Base-by-base conservation (phyloP, 371 early-diverging fungal species). In the Rhizopus arrhizus region DNA sequence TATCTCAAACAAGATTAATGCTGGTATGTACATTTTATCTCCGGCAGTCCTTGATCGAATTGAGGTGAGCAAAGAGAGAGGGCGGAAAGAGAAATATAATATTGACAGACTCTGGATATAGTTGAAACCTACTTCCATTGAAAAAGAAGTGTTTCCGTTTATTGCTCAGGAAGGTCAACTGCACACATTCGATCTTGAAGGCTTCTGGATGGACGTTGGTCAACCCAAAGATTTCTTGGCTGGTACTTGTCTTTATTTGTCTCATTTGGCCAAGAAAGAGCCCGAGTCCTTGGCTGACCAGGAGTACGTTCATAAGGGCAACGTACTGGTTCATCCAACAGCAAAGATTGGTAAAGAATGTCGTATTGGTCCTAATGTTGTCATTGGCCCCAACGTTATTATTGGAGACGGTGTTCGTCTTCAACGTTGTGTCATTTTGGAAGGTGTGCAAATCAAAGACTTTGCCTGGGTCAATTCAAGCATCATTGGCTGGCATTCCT, bases 201-300 rank as follows among this genome's bases (percentile, higher is more conserved):
- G 99, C 55, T 99, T 93, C 88, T 99, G 99, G 99, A 96, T 96
- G 96, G 99, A 99, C 74, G 98, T 99, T 47, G 99, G 99, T 35
- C 99, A 99, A 80, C 99, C 99, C 65, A 94, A 92, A 72, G 99
- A 99, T 77, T 99, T 95, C 77, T 80, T 99, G 67, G 91, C 90
- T 6, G 99, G 98, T 41, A 95, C 95, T 32, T 91, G 92, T 62
- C 85, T 99, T 61, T 99, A 96, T 72, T 84, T 99, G 54, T 72
- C 89, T 34, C 89, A 91, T 64, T 64, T 95, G 56, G 78, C 87
- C 69, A 88, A 93, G 78, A 83, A 82, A 65, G 65, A 75, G 32
- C 93, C 95, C 32, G 78, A 86, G 42, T 67, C 73, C 35, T 81
- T 95, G 51, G 86, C 87, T 35, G 74, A 88, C 54, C 73, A 83